Evolutionary conservation across 1,139 yeast genomes (phyloP).

Genomic region (Pichia sp.): DNA sequence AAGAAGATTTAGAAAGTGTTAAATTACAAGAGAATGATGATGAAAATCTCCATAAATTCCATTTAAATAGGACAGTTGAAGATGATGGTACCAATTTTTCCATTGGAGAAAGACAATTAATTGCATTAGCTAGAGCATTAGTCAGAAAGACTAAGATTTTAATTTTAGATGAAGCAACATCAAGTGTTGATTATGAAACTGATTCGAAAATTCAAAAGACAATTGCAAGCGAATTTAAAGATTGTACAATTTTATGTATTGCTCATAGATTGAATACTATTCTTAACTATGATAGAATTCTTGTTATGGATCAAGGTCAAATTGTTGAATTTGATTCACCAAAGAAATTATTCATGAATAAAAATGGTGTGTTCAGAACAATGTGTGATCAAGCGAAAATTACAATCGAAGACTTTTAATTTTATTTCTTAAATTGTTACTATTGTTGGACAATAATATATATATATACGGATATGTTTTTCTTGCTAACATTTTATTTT

Average conservation of each 20-base stretch:
- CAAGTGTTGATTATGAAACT: slow-evolving; percentile 51
- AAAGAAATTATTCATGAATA: slow-evolving; percentile 31
- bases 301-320: slow-evolving; percentile 46
- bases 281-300: slow-evolving; percentile 43
- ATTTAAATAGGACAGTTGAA: slow-evolving; percentile 44
- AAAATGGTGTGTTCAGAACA: slow-evolving; percentile 29
- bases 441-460: neutral
- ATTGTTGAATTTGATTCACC: slow-evolving; percentile 47
- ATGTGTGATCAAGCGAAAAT: slow-evolving; percentile 38
- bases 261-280: slow-evolving; percentile 53
- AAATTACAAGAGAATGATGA: slow-evolving; percentile 19
- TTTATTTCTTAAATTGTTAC: neutral
- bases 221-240: slow-evolving; percentile 39
- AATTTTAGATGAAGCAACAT: slow-evolving; percentile 51
- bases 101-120: slow-evolving; percentile 48
- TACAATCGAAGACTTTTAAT: slow-evolving; percentile 26
- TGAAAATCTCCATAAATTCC: slow-evolving; percentile 37
- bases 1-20: slow-evolving; percentile 15
- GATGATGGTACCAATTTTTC: slow-evolving; percentile 50
- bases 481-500: too few species aligned
- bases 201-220: slow-evolving; percentile 46
- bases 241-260: slow-evolving; percentile 48
- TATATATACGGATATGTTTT: too few species aligned
- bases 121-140: slow-evolving; percentile 50
- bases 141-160: slow-evolving; percentile 45